Conservation (phyloP, 306 rosid genomes). For the Comarum palustre region DNA sequence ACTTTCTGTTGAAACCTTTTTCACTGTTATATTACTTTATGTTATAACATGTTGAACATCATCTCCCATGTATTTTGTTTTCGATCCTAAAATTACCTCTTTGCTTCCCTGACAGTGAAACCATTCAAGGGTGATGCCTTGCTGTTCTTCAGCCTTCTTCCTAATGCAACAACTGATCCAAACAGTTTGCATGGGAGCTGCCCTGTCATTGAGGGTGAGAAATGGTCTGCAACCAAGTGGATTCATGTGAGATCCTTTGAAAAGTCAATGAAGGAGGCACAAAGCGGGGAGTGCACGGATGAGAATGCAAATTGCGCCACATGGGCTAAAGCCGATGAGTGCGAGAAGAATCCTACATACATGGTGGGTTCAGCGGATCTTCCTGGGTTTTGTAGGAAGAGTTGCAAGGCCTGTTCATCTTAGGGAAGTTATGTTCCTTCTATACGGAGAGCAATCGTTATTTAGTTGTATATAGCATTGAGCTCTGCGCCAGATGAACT, state of each 20-base stretch:
- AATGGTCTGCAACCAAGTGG: constrained; percentile 99
- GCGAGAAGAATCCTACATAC: constrained; percentile 67
- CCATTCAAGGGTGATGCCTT: constrained; percentile 84
- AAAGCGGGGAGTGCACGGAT: constrained; percentile 46
- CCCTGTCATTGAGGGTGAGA: constrained; percentile 90
- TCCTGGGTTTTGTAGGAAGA: constrained; percentile 79
- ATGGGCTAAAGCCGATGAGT: constrained; percentile 86
- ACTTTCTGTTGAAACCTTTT: neutral
- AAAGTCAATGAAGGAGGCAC: constrained; percentile 16
- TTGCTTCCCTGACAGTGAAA: constrained; percentile 53
- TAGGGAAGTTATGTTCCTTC: constrained; percentile 26
- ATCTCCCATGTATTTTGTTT: neutral
- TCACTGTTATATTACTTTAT: constrained; percentile 4
- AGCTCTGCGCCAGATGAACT: constrained; percentile 13
- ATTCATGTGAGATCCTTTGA: constrained; percentile 75
- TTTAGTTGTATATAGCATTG: constrained; percentile 45
- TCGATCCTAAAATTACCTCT: constrained; percentile 10
- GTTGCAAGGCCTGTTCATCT: constrained; percentile 69
- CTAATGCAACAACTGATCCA: constrained; percentile 52
- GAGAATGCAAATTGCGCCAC: constrained; percentile 50
- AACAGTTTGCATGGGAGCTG: constrained; percentile 89
- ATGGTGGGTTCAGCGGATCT: constrained; percentile 63
- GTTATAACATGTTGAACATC: neutral
- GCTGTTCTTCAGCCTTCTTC: constrained; percentile 92
- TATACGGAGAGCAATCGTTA: constrained; percentile 13